These are phyloP conservation scores for Aspergillus eucalypticola DNA, from an alignment of 2,329 filamentous ascomycete species.

Conservation along the genomic window DNA sequence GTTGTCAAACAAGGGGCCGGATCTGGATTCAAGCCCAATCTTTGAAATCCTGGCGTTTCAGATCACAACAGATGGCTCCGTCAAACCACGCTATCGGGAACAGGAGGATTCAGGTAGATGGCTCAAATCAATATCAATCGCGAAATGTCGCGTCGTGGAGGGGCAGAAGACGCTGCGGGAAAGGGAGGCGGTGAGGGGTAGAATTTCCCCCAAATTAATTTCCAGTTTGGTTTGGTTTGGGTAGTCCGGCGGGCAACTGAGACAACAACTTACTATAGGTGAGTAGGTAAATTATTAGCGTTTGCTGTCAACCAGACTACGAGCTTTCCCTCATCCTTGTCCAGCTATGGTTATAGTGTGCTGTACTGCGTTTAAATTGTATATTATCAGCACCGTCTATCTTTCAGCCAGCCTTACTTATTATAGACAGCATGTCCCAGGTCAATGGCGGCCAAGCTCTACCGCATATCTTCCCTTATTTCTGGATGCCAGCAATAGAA, in stretches of 20 bases:
- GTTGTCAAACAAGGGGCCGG: background rate
- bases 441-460: background rate
- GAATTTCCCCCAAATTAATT: background rate
- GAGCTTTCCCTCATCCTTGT: too few relatives aligned
- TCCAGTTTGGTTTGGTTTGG: background rate
- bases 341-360: background rate
- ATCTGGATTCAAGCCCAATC: background rate
- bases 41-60: background rate
- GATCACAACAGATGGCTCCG: background rate
- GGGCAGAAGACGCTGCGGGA: slow-evolving; percentile 16
- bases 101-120: background rate
- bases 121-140: slow-evolving; percentile 3
- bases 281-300: background rate
- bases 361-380: background rate
- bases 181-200: slow-evolving; percentile 21
- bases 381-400: background rate
- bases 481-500: too few relatives aligned
- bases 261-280: background rate
- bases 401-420: background rate
- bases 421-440: background rate
- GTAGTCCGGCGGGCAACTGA: background rate
- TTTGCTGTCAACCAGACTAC: background rate
- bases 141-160: slow-evolving; percentile 23
- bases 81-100: background rate
- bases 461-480: background rate